Evolutionary conservation across 2,329 filamentous ascomycete species (phyloP).

Genomic region (Cladophialophora psammophila): DNA sequence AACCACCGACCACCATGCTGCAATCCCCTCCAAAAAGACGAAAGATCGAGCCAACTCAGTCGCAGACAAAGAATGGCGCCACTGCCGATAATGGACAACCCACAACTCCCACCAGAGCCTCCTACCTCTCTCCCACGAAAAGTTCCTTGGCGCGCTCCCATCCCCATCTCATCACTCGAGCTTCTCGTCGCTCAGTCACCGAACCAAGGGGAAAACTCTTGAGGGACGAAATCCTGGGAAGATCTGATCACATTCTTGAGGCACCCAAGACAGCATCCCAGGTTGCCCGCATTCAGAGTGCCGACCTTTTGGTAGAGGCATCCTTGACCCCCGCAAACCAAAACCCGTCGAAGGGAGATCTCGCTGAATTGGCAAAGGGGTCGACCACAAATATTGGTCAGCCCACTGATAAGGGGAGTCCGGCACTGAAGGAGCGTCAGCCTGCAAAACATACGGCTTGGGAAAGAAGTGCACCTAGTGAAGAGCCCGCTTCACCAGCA

Average conservation of each 20-base stretch:
- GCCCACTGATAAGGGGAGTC: not conserved
- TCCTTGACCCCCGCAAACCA: not conserved
- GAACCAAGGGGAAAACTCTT: slow-evolving; percentile 28
- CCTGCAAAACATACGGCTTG: not conserved
- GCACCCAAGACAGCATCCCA: not conserved
- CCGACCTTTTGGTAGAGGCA: not conserved
- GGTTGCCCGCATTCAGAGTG: not conserved
- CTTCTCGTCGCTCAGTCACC: slow-evolving; percentile 17
- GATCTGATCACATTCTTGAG: not conserved
- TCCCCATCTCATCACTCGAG: slow-evolving; percentile 36
- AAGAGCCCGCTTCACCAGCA: slow-evolving; percentile 18
- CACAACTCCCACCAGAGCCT: slow-evolving; percentile 37
- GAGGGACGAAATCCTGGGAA: slow-evolving; percentile 31
- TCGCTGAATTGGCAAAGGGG: not conserved
- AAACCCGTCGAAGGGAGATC: not conserved
- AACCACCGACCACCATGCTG: slow-evolving; percentile 22
- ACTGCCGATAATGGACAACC: slow-evolving; percentile 17
- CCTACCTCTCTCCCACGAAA: slow-evolving; percentile 42
- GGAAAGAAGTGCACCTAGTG: not conserved
- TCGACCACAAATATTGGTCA: not conserved
- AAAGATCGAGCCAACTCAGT: slow-evolving; percentile 15
- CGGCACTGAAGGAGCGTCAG: slow-evolving; percentile 18
- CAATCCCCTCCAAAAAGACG: slow-evolving; percentile 35
- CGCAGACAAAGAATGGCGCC: not conserved
- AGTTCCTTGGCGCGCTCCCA: slow-evolving; percentile 41